Conservation (phyloP, 2,329 filamentous ascomycete genomes). For the Aspergillus unguis region DNA sequence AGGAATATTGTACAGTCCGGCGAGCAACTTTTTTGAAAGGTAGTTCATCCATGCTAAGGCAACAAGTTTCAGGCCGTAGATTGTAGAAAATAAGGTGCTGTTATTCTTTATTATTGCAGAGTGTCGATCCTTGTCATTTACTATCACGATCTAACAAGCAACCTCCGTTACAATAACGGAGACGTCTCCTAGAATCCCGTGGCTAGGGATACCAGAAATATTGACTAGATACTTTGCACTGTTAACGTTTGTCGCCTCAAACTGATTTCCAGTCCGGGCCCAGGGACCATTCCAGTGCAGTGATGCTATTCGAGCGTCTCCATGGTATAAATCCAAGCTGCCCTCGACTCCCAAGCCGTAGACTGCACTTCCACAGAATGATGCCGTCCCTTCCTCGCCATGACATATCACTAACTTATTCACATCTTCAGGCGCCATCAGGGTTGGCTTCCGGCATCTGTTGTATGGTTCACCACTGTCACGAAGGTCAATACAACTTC, state of each 20-base stretch:
- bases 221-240: conserved; percentile 2
- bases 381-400: conserved; percentile 1
- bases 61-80: background rate
- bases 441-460: background rate
- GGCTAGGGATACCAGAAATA: background rate
- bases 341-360: background rate
- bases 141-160: background rate
- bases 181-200: background rate
- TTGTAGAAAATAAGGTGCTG: background rate
- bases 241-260: background rate
- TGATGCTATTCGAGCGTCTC: background rate
- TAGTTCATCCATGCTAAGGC: background rate
- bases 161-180: background rate
- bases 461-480: conserved; percentile 1
- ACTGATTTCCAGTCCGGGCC: background rate
- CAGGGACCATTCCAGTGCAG: conserved; percentile 1
- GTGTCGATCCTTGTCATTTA: background rate
- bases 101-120: conserved; percentile 1
- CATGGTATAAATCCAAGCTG: conserved; percentile 1
- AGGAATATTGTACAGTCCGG: background rate
- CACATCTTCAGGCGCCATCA: conserved; percentile 1
- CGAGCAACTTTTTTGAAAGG: background rate
- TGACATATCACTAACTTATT: conserved; percentile 1
- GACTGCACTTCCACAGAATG: conserved; percentile 3
- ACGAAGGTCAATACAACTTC: conserved; percentile 1